Percentiles rank a stretch among this genome's conserved stretches.
Conservation (phyloP, 345 rosid species). For the Schrenkiella parvula region DNA sequence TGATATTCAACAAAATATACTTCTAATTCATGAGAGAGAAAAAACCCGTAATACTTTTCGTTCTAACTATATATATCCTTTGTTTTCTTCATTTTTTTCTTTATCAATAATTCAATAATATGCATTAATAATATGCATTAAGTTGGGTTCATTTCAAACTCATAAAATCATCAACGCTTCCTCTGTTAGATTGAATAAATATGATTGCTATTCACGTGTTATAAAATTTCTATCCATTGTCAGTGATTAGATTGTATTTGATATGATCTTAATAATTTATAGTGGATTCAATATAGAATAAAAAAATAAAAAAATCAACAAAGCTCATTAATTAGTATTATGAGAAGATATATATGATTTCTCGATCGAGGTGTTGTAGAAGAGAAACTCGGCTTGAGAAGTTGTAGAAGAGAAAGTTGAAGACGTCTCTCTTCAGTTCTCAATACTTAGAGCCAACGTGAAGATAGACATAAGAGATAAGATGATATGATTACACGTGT, state of each 20-base stretch:
- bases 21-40: not conserved
- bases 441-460: not conserved
- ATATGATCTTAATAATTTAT: not conserved
- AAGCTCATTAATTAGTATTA: not conserved
- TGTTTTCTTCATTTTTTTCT: too few relatives aligned
- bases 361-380: not conserved
- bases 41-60: not conserved
- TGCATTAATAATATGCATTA: too few relatives aligned
- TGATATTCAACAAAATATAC: not conserved
- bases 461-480: conserved; percentile 22
- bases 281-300: not conserved
- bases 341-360: not conserved
- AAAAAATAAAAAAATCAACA: too few relatives aligned
- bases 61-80: too few relatives aligned
- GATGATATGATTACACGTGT: conserved; percentile 31
- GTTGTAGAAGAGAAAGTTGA: not conserved
- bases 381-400: not conserved
- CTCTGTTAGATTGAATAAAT: not conserved
- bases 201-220: not conserved
- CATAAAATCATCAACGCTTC: not conserved
- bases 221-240: not conserved
- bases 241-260: not conserved
- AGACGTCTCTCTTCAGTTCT: not conserved
- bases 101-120: too few relatives aligned
- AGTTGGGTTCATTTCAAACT: not conserved